phyloP scores from a whole-genome alignment of 169 alveolate genomes.

The Plasmodium yoelii region DNA sequence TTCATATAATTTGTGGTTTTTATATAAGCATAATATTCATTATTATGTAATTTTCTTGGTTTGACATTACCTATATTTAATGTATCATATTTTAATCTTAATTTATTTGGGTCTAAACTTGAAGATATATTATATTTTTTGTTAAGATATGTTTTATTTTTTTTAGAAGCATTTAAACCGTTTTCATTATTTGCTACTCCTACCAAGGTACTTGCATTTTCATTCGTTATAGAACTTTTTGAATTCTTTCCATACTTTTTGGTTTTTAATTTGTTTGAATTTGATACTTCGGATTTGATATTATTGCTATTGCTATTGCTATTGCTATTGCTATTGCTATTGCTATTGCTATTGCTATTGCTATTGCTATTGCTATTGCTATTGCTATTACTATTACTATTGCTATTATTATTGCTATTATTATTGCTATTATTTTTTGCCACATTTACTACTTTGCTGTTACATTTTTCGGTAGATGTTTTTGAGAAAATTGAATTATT shows the following conservation, averaged over 20 bases:
- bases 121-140: conserved; percentile 11
- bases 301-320: no score
- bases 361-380: no score
- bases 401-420: no score
- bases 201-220: no score
- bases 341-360: no score
- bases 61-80: conserved; percentile 6
- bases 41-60: conserved; percentile 11
- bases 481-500: no score
- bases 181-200: not conserved
- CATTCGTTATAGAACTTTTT: not conserved
- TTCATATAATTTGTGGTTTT: conserved; percentile 23
- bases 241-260: not conserved
- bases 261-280: not conserved
- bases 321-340: no score
- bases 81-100: conserved; percentile 7
- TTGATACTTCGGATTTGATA: no score
- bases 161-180: conserved; percentile 21
- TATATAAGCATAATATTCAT: not conserved
- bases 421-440: no score
- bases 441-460: no score
- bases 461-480: no score
- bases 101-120: conserved; percentile 12
- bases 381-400: no score
- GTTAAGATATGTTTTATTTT: conserved; percentile 32